Conservation (phyloP, 2,329 filamentous ascomycete species). For the Botrytis fragariae region DNA sequence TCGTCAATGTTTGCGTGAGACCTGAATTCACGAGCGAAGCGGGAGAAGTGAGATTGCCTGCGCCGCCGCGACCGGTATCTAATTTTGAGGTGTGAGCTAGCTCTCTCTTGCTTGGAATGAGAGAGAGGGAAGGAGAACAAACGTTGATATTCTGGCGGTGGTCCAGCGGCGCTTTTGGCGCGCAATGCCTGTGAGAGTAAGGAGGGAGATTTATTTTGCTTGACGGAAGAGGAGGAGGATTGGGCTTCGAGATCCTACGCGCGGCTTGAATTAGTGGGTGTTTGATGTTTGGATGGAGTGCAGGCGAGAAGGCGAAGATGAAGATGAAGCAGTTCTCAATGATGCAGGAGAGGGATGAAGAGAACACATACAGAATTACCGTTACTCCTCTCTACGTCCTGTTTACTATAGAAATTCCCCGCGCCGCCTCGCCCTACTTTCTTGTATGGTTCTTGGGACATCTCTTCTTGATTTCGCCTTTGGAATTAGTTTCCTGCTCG, state of each 20-base stretch:
- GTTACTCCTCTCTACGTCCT: conserved; percentile 44
- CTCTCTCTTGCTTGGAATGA: not conserved
- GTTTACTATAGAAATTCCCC: conserved; percentile 58
- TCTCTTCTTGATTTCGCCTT: not conserved
- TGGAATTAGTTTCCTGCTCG: not conserved
- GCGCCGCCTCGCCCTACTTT: conserved; percentile 61
- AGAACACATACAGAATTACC: conserved; percentile 13
- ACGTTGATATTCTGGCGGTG: conserved; percentile 39
- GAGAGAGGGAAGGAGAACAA: not conserved
- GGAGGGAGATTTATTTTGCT: not conserved
- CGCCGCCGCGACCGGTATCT: conserved; percentile 55
- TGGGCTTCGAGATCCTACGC: conserved; percentile 42
- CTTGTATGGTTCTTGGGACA: conserved; percentile 35
- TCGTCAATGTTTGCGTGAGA: conserved; percentile 22
- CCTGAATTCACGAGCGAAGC: conserved; percentile 25
- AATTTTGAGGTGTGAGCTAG: not conserved
- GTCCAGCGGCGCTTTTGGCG: not conserved
- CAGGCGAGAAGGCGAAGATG: conserved; percentile 1
- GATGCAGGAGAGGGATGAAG: not conserved
- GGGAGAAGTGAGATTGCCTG: conserved; percentile 55
- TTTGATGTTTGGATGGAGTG: not conserved
- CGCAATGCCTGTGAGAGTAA: not conserved
- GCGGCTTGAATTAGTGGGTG: not conserved
- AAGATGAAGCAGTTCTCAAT: conserved; percentile 1
- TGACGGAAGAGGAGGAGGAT: conserved; percentile 20